Base-by-base conservation (phyloP, 78 protist genomes). In the Dictyostelium firmibasis region DNA sequence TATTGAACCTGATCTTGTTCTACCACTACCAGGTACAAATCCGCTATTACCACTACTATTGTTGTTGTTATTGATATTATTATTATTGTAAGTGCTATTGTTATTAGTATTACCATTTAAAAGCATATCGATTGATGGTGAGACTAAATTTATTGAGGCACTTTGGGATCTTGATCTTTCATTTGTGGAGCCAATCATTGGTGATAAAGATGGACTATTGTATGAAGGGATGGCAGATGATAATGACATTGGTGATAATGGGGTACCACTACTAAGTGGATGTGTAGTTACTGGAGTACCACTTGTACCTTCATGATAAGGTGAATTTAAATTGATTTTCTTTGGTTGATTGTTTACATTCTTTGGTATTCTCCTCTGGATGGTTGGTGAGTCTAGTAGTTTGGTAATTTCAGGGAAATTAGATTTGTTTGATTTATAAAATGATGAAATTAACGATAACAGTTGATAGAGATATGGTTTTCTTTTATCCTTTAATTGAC, bases 381-480 rank as follows among this genome's bases (percentile, higher is more conserved):
- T 60, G 8, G 35, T 69, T 35, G 70, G 36, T 14, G 36, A 25
- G 4, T 50, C 75, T 14, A 82, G 20, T 38, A n/a, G 29, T 41
- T 38, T 33, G 0, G 41, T 38, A 41, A 76, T 76, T 11, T 23
- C n/a, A 7, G 83, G 57, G 60, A 79, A 79, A 7, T 25, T 31
- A 3, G 29, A n/a, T 33, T 16, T 57, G 29, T 11, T 82, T 4
- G 31, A n/a, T 35, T 25, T 27, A 35, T 82, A 82, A 57, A 13
- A 82, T 27, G 35, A 18, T 82, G 86, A 82, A 29, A 82, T 69
- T n/a, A 23, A 50, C 3, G 64, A n/a, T 13, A 82, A 57, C 10
- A 89, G 11, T 35, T 78, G 84, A 33, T 31, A 47, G 11, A 89
- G 53, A 41, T 79, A 81, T 50, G 94, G 94, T 50, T 79, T 89